Evolutionary conservation across 2,329 filamentous ascomycete species (phyloP).

Genomic region (Trichoderma cornu-damae): DNA sequence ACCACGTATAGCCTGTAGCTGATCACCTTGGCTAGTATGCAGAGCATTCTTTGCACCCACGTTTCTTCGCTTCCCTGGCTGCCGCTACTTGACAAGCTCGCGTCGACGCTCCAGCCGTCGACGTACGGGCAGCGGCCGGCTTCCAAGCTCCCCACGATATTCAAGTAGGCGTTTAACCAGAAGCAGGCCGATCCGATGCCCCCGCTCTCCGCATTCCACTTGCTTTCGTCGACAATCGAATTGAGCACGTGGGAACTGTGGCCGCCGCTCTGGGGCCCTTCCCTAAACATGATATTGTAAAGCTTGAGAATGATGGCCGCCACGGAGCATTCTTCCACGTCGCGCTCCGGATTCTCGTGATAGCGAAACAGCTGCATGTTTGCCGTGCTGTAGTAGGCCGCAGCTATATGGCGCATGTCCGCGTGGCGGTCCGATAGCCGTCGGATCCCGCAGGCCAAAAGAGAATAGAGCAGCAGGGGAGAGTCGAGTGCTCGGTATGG

Average conservation of each 20-base stretch:
- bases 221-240: constrained; percentile 74
- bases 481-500: constrained; percentile 77
- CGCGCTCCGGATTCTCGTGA: constrained; percentile 77
- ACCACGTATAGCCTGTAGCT: constrained; percentile 74
- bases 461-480: constrained; percentile 83
- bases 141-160: constrained; percentile 80
- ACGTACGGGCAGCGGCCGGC: constrained; percentile 84
- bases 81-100: constrained; percentile 50
- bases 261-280: constrained; percentile 82
- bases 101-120: constrained; percentile 86
- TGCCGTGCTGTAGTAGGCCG: constrained; percentile 80
- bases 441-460: constrained; percentile 81
- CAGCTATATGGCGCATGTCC: constrained; percentile 70
- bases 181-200: constrained; percentile 86
- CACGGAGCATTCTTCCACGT: constrained; percentile 78
- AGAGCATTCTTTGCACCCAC: constrained; percentile 86
- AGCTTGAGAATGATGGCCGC: constrained; percentile 86
- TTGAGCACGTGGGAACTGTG: constrained; percentile 65
- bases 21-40: constrained; percentile 78
- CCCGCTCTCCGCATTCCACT: constrained; percentile 73
- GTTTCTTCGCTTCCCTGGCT: constrained; percentile 61
- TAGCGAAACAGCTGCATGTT: constrained; percentile 71
- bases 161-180: constrained; percentile 88
- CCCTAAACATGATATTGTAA: constrained; percentile 88
- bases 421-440: constrained; percentile 69